Evolutionary conservation across 345 rosid species (phyloP).

Genomic region (Aurinia saxatilis): DNA sequence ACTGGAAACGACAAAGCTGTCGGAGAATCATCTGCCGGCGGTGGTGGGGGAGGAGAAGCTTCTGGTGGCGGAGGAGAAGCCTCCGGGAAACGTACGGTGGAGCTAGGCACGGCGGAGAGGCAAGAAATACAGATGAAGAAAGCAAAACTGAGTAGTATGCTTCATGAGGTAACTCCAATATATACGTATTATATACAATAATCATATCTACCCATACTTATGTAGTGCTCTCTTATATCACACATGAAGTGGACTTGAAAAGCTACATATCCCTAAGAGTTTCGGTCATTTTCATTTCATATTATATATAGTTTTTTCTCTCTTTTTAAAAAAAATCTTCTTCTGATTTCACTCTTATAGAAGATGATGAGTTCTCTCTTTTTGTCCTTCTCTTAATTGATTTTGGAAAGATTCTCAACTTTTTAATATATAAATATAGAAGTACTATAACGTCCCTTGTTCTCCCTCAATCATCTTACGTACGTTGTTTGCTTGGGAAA

Average conservation of each 20-base stretch:
- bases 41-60: conserved; percentile 35
- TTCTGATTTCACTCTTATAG: conserved; percentile 1
- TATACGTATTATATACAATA: conserved; percentile 17
- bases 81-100: conserved; percentile 44
- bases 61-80: conserved; percentile 39
- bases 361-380: neutral
- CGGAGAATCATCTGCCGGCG: conserved; percentile 50
- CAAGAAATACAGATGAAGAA: conserved; percentile 99
- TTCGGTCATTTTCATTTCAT: conserved; percentile 24
- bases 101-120: conserved; percentile 74
- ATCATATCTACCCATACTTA: neutral
- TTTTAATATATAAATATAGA: neutral
- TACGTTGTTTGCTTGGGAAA: conserved; percentile 16
- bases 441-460: too few species aligned
- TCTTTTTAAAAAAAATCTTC: neutral
- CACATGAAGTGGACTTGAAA: conserved; percentile 22
- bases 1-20: conserved; percentile 30
- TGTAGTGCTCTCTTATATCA: conserved; percentile 24
- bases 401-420: neutral
- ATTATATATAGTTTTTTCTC: neutral
- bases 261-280: neutral
- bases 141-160: conserved; percentile 84
- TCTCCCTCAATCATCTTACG: neutral
- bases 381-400: neutral
- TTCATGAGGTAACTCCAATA: conserved; percentile 63